Conservation (phyloP, 169 alveolate genomes). For the Amoebophrya sp. region DNA sequence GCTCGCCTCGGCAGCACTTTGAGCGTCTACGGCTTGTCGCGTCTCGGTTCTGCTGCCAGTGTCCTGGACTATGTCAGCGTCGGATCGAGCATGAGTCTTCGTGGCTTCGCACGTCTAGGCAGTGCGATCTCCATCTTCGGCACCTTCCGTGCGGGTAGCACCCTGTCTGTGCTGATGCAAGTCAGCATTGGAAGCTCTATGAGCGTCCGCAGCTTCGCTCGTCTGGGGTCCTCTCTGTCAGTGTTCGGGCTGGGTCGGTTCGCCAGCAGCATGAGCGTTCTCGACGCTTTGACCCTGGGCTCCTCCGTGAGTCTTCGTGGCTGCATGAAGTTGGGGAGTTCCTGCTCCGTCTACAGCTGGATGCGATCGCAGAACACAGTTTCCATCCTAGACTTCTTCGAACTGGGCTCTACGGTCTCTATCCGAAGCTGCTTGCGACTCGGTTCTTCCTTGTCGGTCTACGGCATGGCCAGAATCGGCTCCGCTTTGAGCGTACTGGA, state of each 20-base stretch:
- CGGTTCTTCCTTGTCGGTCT: slow-evolving; percentile 35
- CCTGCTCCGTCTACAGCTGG: neutral
- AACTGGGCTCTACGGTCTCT: slow-evolving; percentile 32
- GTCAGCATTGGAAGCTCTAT: neutral
- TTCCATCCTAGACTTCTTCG: neutral
- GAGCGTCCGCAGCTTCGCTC: neutral
- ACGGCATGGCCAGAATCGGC: slow-evolving; percentile 29
- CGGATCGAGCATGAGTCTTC: neutral
- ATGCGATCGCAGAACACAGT: neutral
- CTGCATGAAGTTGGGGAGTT: neutral
- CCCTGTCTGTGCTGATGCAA: slow-evolving; percentile 19
- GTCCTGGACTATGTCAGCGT: neutral
- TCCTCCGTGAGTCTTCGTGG: neutral
- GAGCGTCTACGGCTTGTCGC: neutral
- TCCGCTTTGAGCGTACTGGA: slow-evolving; percentile 12
- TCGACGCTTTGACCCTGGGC: neutral
- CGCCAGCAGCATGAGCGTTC: neutral
- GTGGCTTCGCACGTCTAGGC: slow-evolving; percentile 27
- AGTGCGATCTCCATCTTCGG: neutral
- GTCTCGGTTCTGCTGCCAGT: neutral
- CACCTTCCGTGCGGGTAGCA: neutral
- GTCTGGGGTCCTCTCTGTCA: slow-evolving; percentile 6
- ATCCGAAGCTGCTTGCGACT: slow-evolving; percentile 14
- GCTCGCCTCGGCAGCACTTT: slow-evolving; percentile 23
- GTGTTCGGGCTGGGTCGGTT: slow-evolving; percentile 19